A percentile compares a stretch with the other conserved stretches of the same genome.
phyloP scores from a whole-genome alignment of 495 filamentous ascomycete genomes.

The Haplographium delicatum region DNA sequence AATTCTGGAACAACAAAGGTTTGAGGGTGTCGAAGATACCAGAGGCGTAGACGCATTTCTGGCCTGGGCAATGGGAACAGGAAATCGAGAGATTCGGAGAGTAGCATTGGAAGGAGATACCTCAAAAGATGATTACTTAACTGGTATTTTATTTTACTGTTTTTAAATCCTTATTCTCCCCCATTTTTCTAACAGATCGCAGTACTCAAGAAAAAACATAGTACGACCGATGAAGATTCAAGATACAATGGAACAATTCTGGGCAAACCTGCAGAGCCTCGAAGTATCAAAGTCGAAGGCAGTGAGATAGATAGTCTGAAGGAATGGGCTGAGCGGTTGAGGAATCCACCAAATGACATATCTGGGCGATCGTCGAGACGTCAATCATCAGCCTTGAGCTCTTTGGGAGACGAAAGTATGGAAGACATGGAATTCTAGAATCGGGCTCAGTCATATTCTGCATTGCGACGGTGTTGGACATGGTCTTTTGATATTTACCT shows the following conservation, averaged over 20 bases:
- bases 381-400: slow-evolving; percentile 46
- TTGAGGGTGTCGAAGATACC: slow-evolving; percentile 58
- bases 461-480: slow-evolving; percentile 26
- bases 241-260: slow-evolving; percentile 76
- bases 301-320: slow-evolving; percentile 58
- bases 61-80: slow-evolving; percentile 63
- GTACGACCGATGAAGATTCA: slow-evolving; percentile 74
- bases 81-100: slow-evolving; percentile 67
- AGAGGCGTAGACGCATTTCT: slow-evolving; percentile 68
- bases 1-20: slow-evolving; percentile 28
- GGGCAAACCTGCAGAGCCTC: slow-evolving; percentile 62
- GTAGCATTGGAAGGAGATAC: slow-evolving; percentile 48
- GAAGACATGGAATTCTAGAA: slow-evolving; percentile 24
- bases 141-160: slow-evolving; percentile 41
- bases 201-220: slow-evolving; percentile 79
- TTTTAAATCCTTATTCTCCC: too few relatives aligned
- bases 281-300: slow-evolving; percentile 65
- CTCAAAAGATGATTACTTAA: slow-evolving; percentile 68
- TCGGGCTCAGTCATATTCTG: slow-evolving; percentile 1
- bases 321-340: slow-evolving; percentile 51
- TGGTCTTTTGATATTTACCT: too few relatives aligned
- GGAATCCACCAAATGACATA: slow-evolving; percentile 18
- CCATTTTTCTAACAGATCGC: slow-evolving; percentile 14
- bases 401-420: slow-evolving; percentile 34
- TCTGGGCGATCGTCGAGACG: slow-evolving; percentile 34